Percentiles rank a stretch among this genome's conserved stretches.
Conservation (phyloP, 2,329 filamentous ascomycete species). For the Shiraia bambusicola region DNA sequence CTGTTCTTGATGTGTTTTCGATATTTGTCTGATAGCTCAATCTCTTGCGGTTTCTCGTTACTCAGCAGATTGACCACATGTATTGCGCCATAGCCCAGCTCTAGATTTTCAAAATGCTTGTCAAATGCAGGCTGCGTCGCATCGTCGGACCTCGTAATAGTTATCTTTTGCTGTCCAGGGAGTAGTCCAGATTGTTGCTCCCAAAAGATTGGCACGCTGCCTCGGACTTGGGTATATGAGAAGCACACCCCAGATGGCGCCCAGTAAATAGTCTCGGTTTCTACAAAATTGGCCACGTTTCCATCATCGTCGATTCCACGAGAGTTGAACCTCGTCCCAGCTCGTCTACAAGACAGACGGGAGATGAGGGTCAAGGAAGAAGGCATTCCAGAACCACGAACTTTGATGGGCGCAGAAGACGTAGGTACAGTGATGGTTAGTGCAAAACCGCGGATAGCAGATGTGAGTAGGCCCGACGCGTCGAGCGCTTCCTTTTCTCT, state of each 20-base stretch:
- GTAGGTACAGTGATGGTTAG: slow-evolving; percentile 83
- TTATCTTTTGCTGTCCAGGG: slow-evolving; percentile 92
- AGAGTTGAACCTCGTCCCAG: slow-evolving; percentile 95
- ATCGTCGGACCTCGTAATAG: slow-evolving; percentile 81
- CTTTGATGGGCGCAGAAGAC: slow-evolving; percentile 68
- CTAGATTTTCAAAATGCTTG: slow-evolving; percentile 88
- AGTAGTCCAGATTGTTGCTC: slow-evolving; percentile 86
- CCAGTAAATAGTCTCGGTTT: slow-evolving; percentile 93
- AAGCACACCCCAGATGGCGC: slow-evolving; percentile 75
- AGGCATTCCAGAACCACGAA: slow-evolving; percentile 68
- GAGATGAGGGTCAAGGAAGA: slow-evolving; percentile 89
- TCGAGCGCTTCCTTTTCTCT: slow-evolving; percentile 80
- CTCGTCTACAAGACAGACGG: slow-evolving; percentile 82
- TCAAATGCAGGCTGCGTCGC: slow-evolving; percentile 94
- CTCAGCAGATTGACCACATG: slow-evolving; percentile 95
- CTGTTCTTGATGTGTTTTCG: slow-evolving; percentile 74
- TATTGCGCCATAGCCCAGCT: slow-evolving; percentile 82
- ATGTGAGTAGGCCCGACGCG: slow-evolving; percentile 82
- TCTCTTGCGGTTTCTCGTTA: slow-evolving; percentile 80
- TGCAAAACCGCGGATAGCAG: slow-evolving; percentile 90
- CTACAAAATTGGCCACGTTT: slow-evolving; percentile 98
- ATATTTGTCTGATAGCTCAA: slow-evolving; percentile 79
- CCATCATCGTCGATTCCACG: slow-evolving; percentile 96
- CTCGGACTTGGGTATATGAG: slow-evolving; percentile 89
- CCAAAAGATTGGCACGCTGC: slow-evolving; percentile 96